These are phyloP conservation scores for Ophiostoma novo-ulmi DNA, from an alignment of 2,329 filamentous ascomycete genomes.

Conservation along the genomic window DNA sequence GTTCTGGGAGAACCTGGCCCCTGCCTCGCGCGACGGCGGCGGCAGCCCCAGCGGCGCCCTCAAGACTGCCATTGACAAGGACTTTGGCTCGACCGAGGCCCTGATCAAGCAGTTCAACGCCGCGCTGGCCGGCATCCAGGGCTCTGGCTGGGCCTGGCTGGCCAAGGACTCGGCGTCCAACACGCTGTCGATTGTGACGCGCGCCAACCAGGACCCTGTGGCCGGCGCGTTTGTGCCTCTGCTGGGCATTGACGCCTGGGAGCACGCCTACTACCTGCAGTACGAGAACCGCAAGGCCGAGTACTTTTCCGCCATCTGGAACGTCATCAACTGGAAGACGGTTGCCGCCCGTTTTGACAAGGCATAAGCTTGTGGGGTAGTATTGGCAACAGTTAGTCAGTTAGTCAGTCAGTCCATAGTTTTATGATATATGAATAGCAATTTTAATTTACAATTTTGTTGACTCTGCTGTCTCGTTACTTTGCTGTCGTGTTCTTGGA, in stretches of 20 bases:
- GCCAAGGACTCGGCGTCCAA: constrained; percentile 64
- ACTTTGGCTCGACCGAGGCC: constrained; percentile 61
- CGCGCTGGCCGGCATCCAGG: constrained; percentile 70
- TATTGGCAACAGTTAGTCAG: too few species aligned
- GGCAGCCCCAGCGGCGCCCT: constrained; percentile 60
- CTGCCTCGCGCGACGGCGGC: constrained; percentile 56
- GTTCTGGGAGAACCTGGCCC: constrained; percentile 83
- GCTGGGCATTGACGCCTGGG: constrained; percentile 89
- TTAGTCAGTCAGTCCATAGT: background rate
- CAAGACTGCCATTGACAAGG: constrained; percentile 56
- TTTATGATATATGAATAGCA: constrained; percentile 1
- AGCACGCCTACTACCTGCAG: constrained; percentile 93
- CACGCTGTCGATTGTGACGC: constrained; percentile 59
- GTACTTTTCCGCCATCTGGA: constrained; percentile 91
- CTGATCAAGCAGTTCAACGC: constrained; percentile 64
- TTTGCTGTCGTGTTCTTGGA: background rate
- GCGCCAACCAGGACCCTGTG: constrained; percentile 86
- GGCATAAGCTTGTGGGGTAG: constrained; percentile 20
- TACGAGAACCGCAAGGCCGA: constrained; percentile 97
- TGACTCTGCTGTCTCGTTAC: background rate
- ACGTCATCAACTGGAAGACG: constrained; percentile 92
- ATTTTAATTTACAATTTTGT: background rate
- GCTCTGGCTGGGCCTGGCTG: constrained; percentile 88
- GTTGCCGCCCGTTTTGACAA: constrained; percentile 66
- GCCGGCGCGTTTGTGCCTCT: constrained; percentile 76